Percentiles rank a stretch among this genome's conserved stretches.
These are phyloP conservation scores for Aotearoamyces nothofagi DNA, from an alignment of 2,329 filamentous ascomycete genomes.

Conservation along the genomic window DNA sequence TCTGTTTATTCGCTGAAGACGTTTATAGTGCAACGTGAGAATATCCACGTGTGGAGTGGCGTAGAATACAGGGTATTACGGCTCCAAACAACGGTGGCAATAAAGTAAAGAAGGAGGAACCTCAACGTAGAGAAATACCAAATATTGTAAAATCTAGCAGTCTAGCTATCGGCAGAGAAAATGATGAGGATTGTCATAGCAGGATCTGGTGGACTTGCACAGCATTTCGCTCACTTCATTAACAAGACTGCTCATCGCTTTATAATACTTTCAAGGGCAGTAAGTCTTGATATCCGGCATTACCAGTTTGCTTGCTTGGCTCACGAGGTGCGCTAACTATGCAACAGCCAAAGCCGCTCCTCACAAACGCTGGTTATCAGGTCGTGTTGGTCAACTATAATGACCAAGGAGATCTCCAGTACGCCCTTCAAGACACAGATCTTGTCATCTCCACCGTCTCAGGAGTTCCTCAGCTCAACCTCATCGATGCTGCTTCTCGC, in stretches of 20 bases:
- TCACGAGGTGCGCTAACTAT: not conserved
- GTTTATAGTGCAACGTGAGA: no score
- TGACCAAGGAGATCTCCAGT: slow-evolving; percentile 39
- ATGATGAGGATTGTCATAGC: slow-evolving; percentile 48
- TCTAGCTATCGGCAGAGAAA: no score
- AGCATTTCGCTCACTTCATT: slow-evolving; percentile 41
- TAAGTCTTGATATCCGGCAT: no score
- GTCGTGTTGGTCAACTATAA: slow-evolving; percentile 55
- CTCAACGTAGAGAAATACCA: no score
- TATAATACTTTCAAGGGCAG: slow-evolving; percentile 52
- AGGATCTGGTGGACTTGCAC: slow-evolving; percentile 42
- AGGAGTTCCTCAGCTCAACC: slow-evolving; percentile 47
- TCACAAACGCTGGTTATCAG: slow-evolving; percentile 35
- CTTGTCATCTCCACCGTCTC: slow-evolving; percentile 62
- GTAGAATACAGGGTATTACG: no score
- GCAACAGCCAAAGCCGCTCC: slow-evolving; percentile 20
- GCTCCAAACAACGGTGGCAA: no score
- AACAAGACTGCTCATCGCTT: slow-evolving; percentile 50
- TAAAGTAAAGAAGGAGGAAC: no score
- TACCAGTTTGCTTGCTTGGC: not conserved
- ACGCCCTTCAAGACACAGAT: slow-evolving; percentile 55
- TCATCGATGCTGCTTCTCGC: slow-evolving; percentile 56
- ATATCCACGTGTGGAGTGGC: no score
- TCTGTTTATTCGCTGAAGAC: no score
- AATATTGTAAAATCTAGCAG: no score